These are phyloP conservation scores for Schwanniomyces pseudopolymorphus DNA, from an alignment of 805 yeast species.

Conservation along the genomic window DNA sequence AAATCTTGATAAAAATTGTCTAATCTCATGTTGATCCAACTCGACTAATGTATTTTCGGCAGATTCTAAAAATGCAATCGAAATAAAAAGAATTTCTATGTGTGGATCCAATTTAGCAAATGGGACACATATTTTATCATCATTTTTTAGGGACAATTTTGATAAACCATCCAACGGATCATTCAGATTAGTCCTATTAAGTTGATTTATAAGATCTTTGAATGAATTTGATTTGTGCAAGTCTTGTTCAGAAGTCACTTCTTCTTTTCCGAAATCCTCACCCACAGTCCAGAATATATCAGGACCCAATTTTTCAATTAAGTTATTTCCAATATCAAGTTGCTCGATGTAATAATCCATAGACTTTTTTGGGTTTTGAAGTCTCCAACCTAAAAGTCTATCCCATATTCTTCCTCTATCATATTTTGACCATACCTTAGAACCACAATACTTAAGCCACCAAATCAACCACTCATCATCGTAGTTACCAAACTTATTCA, in stretches of 20 bases:
- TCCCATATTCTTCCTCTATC: conserved; percentile 94
- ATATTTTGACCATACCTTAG: conserved; percentile 75
- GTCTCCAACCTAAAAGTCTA: conserved; percentile 73
- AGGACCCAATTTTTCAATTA: conserved; percentile 48
- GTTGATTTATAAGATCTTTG: conserved; percentile 29
- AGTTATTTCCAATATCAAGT: conserved; percentile 28
- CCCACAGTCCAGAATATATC: conserved; percentile 58
- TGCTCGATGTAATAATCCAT: conserved; percentile 31
- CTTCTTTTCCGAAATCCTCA: conserved; percentile 9
- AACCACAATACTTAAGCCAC: conserved; percentile 93
- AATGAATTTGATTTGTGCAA: conserved; percentile 23
- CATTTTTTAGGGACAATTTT: background rate
- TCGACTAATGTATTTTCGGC: conserved; percentile 78
- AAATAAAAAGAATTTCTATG: conserved; percentile 70
- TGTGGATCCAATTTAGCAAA: conserved; percentile 71
- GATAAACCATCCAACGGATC: background rate
- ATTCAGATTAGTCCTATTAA: conserved; percentile 14
- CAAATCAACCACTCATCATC: conserved; percentile 90
- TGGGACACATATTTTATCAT: conserved; percentile 30
- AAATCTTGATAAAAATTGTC: conserved; percentile 66
- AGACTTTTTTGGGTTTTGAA: conserved; percentile 27
- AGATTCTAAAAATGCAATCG: conserved; percentile 76
- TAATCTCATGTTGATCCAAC: conserved; percentile 85
- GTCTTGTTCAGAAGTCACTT: conserved; percentile 1
- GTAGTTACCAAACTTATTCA: conserved; percentile 52